Evolutionary conservation across 2,329 filamentous ascomycete genomes (phyloP).

Genomic region (Arthrobotrys megalospora): DNA sequence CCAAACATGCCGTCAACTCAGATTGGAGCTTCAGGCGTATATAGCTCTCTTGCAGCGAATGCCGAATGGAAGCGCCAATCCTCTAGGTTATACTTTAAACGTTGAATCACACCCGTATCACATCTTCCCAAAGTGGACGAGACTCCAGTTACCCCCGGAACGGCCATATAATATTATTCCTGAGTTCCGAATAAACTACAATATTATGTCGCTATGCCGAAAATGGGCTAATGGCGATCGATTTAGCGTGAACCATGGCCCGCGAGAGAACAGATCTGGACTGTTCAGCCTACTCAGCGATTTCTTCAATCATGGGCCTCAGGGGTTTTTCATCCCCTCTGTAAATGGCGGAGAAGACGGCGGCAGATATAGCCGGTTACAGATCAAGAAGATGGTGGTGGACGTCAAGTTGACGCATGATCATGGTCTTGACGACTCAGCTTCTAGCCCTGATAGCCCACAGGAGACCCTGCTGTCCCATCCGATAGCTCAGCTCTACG

Average conservation of each 20-base stretch:
- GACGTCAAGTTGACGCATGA: neutral
- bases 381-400: conserved; percentile 22
- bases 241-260: neutral
- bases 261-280: neutral
- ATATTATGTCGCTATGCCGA: neutral
- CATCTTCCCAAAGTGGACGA: conserved; percentile 12
- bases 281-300: conserved; percentile 20
- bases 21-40: conserved; percentile 19
- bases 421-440: neutral
- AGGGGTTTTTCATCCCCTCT: conserved; percentile 11
- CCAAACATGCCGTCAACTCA: conserved; percentile 27
- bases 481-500: neutral
- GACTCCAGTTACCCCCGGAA: conserved; percentile 29
- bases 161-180: conserved; percentile 28
- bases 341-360: neutral
- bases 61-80: neutral
- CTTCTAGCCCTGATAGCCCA: no score
- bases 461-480: neutral
- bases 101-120: conserved; percentile 4
- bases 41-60: neutral
- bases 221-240: neutral
- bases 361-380: neutral
- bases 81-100: conserved; percentile 3
- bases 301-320: conserved; percentile 33
- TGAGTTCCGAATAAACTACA: conserved; percentile 33